These are phyloP conservation scores for Aspergillus niger DNA, from an alignment of 2,329 filamentous ascomycete species.

Conservation along the genomic window DNA sequence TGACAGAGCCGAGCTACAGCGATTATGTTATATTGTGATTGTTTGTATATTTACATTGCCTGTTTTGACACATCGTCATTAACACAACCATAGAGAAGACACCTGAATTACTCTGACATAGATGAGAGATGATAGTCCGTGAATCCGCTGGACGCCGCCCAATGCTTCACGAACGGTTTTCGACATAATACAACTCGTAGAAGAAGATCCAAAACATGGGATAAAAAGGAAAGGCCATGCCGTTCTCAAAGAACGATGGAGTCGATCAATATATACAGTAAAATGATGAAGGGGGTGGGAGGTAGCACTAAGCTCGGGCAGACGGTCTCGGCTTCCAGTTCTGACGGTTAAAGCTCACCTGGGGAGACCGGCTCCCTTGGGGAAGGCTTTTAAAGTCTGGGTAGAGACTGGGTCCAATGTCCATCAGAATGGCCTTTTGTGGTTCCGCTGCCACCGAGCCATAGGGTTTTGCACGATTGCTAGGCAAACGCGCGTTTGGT, in stretches of 20 bases:
- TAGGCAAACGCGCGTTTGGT: constrained; percentile 24
- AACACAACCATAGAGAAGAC: constrained; percentile 1
- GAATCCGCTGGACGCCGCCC: constrained; percentile 29
- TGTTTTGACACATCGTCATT: constrained; percentile 4
- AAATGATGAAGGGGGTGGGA: constrained; percentile 11
- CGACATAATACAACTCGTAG: constrained; percentile 27
- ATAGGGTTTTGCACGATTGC: constrained; percentile 31
- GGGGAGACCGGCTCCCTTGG: constrained; percentile 34
- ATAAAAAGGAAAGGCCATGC: constrained; percentile 18
- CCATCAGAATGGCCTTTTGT: constrained; percentile 49
- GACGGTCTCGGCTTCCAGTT: constrained; percentile 36
- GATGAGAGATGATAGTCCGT: not conserved
- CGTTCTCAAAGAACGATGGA: constrained; percentile 15
- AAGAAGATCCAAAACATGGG: constrained; percentile 7
- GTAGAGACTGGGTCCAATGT: constrained; percentile 42
- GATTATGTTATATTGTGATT: not conserved
- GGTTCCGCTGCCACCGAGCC: constrained; percentile 39
- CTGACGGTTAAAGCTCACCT: constrained; percentile 34
- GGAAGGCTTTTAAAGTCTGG: constrained; percentile 31
- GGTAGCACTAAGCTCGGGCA: constrained; percentile 29
- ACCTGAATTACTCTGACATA: constrained; percentile 3
- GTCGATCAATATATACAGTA: constrained; percentile 18
- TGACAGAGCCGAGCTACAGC: not conserved
- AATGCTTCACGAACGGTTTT: constrained; percentile 31
- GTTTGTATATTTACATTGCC: constrained; percentile 1